phyloP scores from a whole-genome alignment of 1,139 yeast genomes.

The Geotrichum klebahnii region DNA sequence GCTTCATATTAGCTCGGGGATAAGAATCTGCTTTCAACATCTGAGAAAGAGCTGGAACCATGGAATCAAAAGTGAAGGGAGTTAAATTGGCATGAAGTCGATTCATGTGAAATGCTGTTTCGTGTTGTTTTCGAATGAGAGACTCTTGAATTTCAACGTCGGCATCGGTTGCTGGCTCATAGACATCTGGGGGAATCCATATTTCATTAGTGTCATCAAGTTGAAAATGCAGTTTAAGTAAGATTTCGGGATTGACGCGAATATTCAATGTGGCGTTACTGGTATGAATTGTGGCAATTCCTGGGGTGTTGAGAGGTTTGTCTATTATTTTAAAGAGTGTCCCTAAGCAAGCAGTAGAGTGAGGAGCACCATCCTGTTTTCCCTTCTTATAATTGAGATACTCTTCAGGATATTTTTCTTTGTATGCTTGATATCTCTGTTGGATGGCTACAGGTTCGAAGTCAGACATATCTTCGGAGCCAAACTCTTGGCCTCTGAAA shows the following conservation, averaged over 20 bases:
- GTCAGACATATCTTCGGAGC: conserved; percentile 26
- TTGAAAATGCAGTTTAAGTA: conserved; percentile 46
- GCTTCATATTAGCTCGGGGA: conserved; percentile 2
- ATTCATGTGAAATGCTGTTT: conserved; percentile 8
- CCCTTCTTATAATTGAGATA: conserved; percentile 9
- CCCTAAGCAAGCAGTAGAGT: conserved; percentile 29
- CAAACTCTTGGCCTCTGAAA: conserved; percentile 32
- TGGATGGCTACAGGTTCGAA: conserved; percentile 28
- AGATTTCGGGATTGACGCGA: conserved; percentile 47
- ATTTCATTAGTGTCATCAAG: conserved; percentile 43
- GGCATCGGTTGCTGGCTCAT: conserved; percentile 35
- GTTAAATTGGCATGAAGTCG: not conserved
- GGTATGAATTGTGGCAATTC: conserved; percentile 29
- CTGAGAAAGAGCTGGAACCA: not conserved
- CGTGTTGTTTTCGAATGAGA: conserved; percentile 14
- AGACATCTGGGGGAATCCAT: conserved; percentile 56
- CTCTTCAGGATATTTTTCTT: conserved; percentile 28
- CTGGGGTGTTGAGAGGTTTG: conserved; percentile 31
- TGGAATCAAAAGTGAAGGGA: conserved; percentile 4
- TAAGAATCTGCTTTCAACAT: conserved; percentile 6
- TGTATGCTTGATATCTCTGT: conserved; percentile 27
- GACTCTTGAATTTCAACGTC: conserved; percentile 11
- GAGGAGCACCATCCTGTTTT: conserved; percentile 22
- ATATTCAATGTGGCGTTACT: conserved; percentile 33
- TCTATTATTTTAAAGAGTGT: conserved; percentile 30